Evolutionary conservation across 257 asterid species (phyloP), one percentile per base, ranked within the genome.

Genomic region (Nicotiana tomentosiformis): DNA sequence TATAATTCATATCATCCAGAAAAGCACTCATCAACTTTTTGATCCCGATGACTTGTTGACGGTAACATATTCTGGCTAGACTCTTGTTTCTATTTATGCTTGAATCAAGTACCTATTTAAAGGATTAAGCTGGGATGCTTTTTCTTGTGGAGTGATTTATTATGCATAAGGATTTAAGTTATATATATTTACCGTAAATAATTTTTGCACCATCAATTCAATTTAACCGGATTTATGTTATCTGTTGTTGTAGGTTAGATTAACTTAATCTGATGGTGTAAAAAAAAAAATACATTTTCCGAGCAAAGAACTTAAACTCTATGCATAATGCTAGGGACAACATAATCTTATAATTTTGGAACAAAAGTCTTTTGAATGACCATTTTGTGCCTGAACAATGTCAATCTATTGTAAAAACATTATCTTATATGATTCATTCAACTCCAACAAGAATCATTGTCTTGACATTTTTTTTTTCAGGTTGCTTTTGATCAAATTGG

Each of bases 41-140:
- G 99, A 94, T 86, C 99, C 99, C 30, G 99, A 96, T 85, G 98
- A 94, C 15, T 85, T 96, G 56, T 84, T 96, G 85, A 93, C 90
- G 88, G 99, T 96, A 90, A 87, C 26, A 55, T 43, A 12, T 33
- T 81, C 68, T 81, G 10, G 7, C 84, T 81, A 20, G 61, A 10
- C 35, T 60, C 30, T 55, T 17, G 39, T 56, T 43, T 55, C 67
- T 20, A 2, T 66, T 66, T 66, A 35, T 20, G 37, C 35, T 32
- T 32, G 35, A 32, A 32, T 58, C 77, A 49, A 10, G 30, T 81
- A 78, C 15, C 68, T 77, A 49, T 4, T 12, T 8, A 67, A 65
- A 72, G 46, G 67, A 12, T 51, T 74, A 76, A 76, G 29, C 46
- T 4, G 15, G 80, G 37, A 74, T 65, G 1, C 26, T 76, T 76